Evolutionary conservation across 73 alveolate genomes (phyloP).

Genomic region (Symbiodinium natans): DNA sequence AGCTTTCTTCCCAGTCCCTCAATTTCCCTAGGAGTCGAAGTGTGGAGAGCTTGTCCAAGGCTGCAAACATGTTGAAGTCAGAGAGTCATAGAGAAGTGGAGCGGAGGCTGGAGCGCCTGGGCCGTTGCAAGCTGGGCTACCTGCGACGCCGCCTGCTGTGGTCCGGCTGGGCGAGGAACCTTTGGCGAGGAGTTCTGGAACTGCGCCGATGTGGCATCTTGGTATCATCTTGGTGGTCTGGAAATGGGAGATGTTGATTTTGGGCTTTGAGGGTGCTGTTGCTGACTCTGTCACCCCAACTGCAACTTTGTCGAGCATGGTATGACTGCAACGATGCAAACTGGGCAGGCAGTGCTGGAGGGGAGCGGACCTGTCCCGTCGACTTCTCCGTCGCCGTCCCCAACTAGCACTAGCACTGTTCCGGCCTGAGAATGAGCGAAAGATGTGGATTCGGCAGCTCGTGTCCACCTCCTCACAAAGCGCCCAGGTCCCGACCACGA

Average conservation of each 20-base stretch:
- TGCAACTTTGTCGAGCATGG: background rate
- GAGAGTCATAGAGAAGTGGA: too few relatives aligned
- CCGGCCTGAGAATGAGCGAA: background rate
- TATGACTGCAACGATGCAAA: background rate
- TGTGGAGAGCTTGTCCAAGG: too few relatives aligned
- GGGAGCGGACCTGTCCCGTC: constrained; percentile 2
- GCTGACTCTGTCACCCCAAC: background rate
- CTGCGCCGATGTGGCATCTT: constrained; percentile 32
- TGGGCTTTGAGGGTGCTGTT: background rate
- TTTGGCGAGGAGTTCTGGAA: constrained; percentile 51
- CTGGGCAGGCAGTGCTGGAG: background rate
- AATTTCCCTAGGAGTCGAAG: too few relatives aligned
- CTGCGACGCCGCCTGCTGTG: constrained; percentile 30
- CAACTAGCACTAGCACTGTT: background rate
- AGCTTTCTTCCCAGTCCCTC: too few relatives aligned
- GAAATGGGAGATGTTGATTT: background rate
- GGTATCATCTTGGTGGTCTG: too few relatives aligned
- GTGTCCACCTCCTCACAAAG: too few relatives aligned
- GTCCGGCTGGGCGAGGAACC: constrained; percentile 7
- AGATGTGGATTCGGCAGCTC: background rate
- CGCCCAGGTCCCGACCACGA: too few relatives aligned
- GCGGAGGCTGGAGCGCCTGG: constrained; percentile 32
- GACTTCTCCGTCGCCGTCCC: background rate
- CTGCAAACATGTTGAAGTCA: too few relatives aligned
- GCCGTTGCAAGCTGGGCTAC: constrained; percentile 28